Base-by-base conservation (phyloP, 2,329 filamentous ascomycete genomes). In the Colletotrichum kahawae region DNA sequence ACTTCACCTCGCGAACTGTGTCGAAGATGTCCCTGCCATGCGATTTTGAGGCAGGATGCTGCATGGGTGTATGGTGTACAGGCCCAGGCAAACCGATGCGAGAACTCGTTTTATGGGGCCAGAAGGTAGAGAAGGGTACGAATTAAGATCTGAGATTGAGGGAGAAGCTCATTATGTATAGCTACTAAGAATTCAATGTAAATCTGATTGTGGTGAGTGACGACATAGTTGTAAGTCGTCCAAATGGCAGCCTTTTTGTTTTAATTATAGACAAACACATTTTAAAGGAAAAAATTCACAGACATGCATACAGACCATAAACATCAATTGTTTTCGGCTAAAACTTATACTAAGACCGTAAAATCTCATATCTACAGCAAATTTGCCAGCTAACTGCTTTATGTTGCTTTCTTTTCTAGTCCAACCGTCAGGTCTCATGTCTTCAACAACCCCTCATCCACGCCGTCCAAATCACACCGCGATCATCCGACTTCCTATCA, bases 131-230 rank as follows among this genome's bases (percentile, higher is more conserved):
- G 0, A 21, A 48, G 18, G 1, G 12, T 48, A 4, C 5, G 12
- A 21, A 0, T n/a, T 9, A 48, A 48, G 18, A 12, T 48, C 3
- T 21, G 1, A 10, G 2, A 21, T 48, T 21, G 10, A 2, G n/a
- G 21, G 1, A 7, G 21, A 9, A 21, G 0, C n/a, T 21, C 10
- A 48, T 7, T 7, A 12, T 1, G 43, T 18, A 21, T 48, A 7
- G 3, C 12, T 12, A 2, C 4, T 0, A 4, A 13, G 7, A 7
- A 1, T 7, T 48, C 1, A 7, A 48, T 21, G 3, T 7, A 6
- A 7, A 4, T 0, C 18, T n/a, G 3, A 0, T 7, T 0, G 18
- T 48, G n/a, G n/a, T n/a, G n/a, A n/a, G n/a, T n/a, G n/a, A n/a
- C n/a, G n/a, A n/a, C n/a, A n/a, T n/a, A n/a, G n/a, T n/a, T n/a